A percentile compares a stretch with the other conserved stretches of the same genome.
Conservation (phyloP, 2,329 filamentous ascomycete genomes). For the Talaromyces sp. region DNA sequence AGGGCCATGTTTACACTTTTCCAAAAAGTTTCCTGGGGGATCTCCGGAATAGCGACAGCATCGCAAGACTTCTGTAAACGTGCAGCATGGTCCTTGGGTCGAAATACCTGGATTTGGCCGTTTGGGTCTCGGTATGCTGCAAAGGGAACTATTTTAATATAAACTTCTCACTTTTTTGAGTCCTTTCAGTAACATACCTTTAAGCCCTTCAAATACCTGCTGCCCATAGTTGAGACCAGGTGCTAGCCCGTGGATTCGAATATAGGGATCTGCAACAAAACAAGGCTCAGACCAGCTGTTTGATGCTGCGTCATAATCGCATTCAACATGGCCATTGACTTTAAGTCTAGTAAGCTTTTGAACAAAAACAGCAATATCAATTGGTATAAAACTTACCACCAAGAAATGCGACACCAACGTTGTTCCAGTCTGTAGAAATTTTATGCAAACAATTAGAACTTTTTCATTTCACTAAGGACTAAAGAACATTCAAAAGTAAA, state of each 20-base stretch:
- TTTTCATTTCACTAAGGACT: too few species aligned
- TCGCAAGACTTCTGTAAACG: conserved; percentile 24
- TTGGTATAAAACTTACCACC: neutral
- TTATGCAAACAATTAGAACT: neutral
- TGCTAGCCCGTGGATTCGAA: conserved; percentile 51
- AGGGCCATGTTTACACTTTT: neutral
- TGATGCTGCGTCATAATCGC: conserved; percentile 45
- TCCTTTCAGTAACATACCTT: conserved; percentile 19
- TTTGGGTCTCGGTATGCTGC: conserved; percentile 16
- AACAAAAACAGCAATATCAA: neutral
- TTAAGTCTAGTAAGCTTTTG: neutral
- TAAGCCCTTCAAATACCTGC: conserved; percentile 53
- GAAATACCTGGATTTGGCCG: conserved; percentile 27
- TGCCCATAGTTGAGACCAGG: conserved; percentile 51
- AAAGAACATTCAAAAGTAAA: too few species aligned
- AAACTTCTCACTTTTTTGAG: neutral
- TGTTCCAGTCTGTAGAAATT: neutral
- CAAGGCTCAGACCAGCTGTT: conserved; percentile 48
- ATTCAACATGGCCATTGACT: conserved; percentile 55
- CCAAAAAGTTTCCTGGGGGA: conserved; percentile 26
- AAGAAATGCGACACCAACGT: neutral
- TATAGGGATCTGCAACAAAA: conserved; percentile 49
- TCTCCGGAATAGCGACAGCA: conserved; percentile 25
- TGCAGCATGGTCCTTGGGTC: conserved; percentile 23
- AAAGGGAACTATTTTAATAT: neutral